Conservation (phyloP, 2,329 filamentous ascomycete species). For the Talaromyces sp. region DNA sequence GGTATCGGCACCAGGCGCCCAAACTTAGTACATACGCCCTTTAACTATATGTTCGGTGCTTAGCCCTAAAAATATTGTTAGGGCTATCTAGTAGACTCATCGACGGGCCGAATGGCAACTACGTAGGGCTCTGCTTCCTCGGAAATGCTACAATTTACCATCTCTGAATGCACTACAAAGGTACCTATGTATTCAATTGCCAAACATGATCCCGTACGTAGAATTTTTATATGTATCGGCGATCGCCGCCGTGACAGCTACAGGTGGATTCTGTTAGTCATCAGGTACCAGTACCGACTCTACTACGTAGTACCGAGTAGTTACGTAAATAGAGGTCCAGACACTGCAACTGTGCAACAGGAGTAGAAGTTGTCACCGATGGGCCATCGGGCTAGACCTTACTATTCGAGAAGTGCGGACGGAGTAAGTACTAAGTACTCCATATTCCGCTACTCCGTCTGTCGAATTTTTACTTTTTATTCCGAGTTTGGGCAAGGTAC, state of each 20-base stretch:
- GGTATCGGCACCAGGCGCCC: conserved; percentile 7
- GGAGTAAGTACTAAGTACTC: not conserved
- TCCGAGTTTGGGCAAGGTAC: not conserved
- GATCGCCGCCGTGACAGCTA: conserved; percentile 1
- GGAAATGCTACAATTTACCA: not conserved
- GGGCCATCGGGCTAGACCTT: conserved; percentile 10
- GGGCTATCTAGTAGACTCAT: not conserved
- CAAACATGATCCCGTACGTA: not conserved
- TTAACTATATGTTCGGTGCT: not conserved
- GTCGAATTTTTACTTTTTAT: not conserved
- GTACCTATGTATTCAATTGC: not conserved
- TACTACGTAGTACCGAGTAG: no score
- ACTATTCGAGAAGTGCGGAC: conserved; percentile 11
- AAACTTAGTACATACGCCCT: not conserved
- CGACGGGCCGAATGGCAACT: not conserved
- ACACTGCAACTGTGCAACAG: not conserved
- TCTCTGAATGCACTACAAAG: not conserved
- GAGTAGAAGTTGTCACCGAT: not conserved
- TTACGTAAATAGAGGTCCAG: not conserved
- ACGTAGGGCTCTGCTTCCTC: not conserved
- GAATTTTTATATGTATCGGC: not conserved
- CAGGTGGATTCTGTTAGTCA: not conserved
- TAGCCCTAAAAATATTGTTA: not conserved
- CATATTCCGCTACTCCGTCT: not conserved
- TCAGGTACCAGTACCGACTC: not conserved